These are phyloP conservation scores for Trichosanthes truncata DNA, from an alignment of 306 rosid genomes.

Conservation along the genomic window DNA sequence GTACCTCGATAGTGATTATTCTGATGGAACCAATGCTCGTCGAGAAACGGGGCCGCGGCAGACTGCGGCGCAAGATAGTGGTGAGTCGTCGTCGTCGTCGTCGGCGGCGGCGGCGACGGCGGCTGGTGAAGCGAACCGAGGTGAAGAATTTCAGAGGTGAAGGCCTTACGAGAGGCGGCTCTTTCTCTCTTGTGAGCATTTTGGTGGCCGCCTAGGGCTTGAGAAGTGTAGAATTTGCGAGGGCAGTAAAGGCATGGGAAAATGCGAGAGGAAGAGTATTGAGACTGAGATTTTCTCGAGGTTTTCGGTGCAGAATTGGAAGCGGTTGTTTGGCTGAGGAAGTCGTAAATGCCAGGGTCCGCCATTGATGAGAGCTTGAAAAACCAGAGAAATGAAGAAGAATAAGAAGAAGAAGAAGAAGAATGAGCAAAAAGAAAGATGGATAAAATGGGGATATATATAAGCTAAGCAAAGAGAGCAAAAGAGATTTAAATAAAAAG, in stretches of 20 bases:
- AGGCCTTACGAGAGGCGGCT: constrained; percentile 27
- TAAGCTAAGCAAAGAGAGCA: not conserved
- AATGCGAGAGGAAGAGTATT: not conserved
- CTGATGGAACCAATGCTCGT: not conserved
- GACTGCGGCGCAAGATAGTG: not conserved
- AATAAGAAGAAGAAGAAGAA: not conserved
- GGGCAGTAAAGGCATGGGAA: constrained; percentile 34
- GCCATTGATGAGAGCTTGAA: constrained; percentile 9
- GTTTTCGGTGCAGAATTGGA: not conserved
- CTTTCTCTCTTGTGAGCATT: constrained; percentile 86
- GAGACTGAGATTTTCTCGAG: not conserved
- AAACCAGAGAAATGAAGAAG: not conserved
- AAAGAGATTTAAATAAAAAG: not conserved
- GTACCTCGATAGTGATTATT: not conserved
- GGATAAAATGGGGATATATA: not conserved
- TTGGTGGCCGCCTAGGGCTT: constrained; percentile 95
- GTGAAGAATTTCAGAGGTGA: not conserved
- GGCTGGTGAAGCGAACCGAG: not conserved
- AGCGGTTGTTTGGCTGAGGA: not conserved
- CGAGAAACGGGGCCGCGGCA: not conserved
- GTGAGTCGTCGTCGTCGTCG: not conserved
- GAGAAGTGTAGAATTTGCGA: constrained; percentile 68
- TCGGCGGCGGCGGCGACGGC: not conserved
- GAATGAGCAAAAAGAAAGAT: not conserved
- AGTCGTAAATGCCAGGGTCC: constrained; percentile 9